A percentile compares a stretch with the other conserved stretches of the same genome.
These are phyloP conservation scores for Udeniomyces megalosporus DNA, from an alignment of 768 basidiomycete genomes.

Conservation along the genomic window DNA sequence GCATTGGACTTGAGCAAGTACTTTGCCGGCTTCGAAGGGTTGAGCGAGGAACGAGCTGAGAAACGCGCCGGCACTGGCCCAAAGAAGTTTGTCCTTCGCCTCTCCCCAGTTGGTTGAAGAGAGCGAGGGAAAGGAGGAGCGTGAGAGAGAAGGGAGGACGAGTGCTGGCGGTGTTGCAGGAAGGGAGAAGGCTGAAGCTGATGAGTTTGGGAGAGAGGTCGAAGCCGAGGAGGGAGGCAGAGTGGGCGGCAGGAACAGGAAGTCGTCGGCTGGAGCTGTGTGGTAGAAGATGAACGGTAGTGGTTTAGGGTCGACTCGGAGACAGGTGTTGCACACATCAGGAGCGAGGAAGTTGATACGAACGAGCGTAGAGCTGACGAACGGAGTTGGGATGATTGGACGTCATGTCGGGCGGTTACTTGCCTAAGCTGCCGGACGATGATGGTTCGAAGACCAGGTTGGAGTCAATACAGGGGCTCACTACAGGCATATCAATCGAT, in stretches of 20 bases:
- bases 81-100: background rate
- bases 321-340: too few species aligned
- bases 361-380: slow-evolving; percentile 13
- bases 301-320: too few species aligned
- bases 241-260: too few species aligned
- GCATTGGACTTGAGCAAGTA: slow-evolving; percentile 8
- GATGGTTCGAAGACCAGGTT: too few species aligned
- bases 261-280: too few species aligned
- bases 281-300: too few species aligned
- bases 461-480: too few species aligned
- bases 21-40: slow-evolving; percentile 11
- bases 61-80: background rate
- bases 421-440: too few species aligned
- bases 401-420: too few species aligned
- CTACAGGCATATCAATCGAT: too few species aligned
- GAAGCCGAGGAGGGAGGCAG: background rate
- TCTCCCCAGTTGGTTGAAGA: background rate
- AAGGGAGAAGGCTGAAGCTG: background rate
- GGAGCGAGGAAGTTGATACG: too few species aligned
- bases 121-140: background rate
- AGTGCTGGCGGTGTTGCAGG: background rate
- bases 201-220: background rate
- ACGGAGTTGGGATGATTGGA: slow-evolving; percentile 1
- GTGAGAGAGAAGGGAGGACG: slow-evolving; percentile 3
- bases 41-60: slow-evolving; percentile 4